Base-by-base conservation (phyloP, 2,329 filamentous ascomycete species). In the Incumbomyces lentus region DNA sequence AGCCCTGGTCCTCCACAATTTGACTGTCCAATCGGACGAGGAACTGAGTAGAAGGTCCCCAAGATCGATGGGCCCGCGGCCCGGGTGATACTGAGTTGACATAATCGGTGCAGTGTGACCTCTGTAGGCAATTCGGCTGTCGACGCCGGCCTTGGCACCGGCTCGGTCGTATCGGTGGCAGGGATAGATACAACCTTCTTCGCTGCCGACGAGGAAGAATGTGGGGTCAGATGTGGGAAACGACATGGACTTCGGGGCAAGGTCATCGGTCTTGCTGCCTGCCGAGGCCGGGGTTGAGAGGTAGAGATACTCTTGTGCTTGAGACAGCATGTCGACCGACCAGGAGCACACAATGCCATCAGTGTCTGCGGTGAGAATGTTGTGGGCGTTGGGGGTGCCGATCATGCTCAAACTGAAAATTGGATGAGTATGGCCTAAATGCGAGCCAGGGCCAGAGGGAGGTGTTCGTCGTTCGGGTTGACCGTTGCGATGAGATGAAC, bases 151-250 rank as follows among this genome's bases (percentile, higher is more conserved):
- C 70, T 96, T 96, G 54, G 92, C 92, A 48, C 92, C 92, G 5
- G 93, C 92, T 53, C 93, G 86, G 66, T 98, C 92, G 68, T 98
- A 98, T 51, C 92, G 78, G 64, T 98, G 92, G 62, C 93, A 95
- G 0, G 92, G 89, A 66, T 92, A 95, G 53, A 98, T 95, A 39
- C 83, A 83, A 42, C 93, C 93, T 70, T 98, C 92, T 69, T 98
- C 92, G 22, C 89, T 95, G 34, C 93, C 92, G 30, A 95, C 85
- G 2, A 98, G 79, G 73, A 98, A 98, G 66, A 95, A 96, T 0
- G 92, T 98, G 2, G 92, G 92, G 60, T 98, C 93, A 1, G 88
- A 84, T 59, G 90, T 81, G 1, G 92, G 92, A 68, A 98, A 98
- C 13, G 87, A 86, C 68, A 98, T 85, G 64, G 86, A 94, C 1